These are phyloP conservation scores for Monilinia fructigena DNA, from an alignment of 2,329 filamentous ascomycete species.

Conservation along the genomic window DNA sequence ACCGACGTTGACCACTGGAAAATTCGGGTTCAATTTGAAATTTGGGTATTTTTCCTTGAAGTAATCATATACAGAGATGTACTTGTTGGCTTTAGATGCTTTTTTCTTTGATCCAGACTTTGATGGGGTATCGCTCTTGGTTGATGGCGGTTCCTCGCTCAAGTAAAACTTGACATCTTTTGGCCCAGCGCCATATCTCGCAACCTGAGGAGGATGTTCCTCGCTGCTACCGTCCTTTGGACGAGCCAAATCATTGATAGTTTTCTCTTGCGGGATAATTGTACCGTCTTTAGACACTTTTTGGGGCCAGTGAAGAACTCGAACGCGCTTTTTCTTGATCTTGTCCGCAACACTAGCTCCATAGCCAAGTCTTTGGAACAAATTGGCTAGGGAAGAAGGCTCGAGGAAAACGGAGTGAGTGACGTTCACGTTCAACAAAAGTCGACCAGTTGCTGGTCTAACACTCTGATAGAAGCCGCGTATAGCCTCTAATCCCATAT, in stretches of 20 bases:
- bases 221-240: constrained; percentile 41
- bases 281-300: constrained; percentile 40
- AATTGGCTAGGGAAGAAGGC: constrained; percentile 42
- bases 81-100: constrained; percentile 40
- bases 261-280: constrained; percentile 44
- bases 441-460: constrained; percentile 55
- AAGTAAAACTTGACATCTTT: constrained; percentile 55
- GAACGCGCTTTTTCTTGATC: constrained; percentile 45
- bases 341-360: constrained; percentile 31
- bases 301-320: constrained; percentile 42
- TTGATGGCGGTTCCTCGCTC: constrained; percentile 26
- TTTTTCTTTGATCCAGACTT: constrained; percentile 36
- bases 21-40: constrained; percentile 47
- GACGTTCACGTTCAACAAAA: constrained; percentile 63
- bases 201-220: constrained; percentile 42
- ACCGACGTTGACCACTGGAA: constrained; percentile 67
- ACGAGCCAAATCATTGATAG: constrained; percentile 48
- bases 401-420: constrained; percentile 59
- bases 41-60: constrained; percentile 53
- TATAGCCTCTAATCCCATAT: constrained; percentile 53
- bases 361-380: constrained; percentile 42
- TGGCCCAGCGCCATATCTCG: constrained; percentile 47
- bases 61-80: constrained; percentile 57
- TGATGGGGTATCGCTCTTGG: constrained; percentile 35
- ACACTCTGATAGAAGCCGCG: constrained; percentile 63